phyloP scores from a whole-genome alignment of 2,329 filamentous ascomycete genomes.

The Botrytis fabae region DNA sequence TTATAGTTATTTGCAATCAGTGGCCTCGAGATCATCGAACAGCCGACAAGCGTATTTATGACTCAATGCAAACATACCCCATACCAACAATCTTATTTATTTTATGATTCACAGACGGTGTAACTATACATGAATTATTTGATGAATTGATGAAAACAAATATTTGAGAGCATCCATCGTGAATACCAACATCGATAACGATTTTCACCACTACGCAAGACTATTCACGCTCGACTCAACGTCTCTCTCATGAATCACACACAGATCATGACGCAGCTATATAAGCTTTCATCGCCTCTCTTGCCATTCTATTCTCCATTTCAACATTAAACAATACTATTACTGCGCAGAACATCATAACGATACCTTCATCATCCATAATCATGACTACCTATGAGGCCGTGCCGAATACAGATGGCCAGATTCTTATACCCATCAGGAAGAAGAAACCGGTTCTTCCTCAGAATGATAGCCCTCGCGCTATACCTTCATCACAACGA shows the following conservation, averaged over 20 bases:
- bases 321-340: neutral
- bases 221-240: neutral
- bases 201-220: too few species aligned
- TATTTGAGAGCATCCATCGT: neutral
- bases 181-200: neutral
- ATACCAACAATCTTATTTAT: neutral
- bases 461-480: neutral
- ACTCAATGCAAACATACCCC: neutral
- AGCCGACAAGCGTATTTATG: neutral
- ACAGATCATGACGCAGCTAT: neutral
- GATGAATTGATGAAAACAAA: neutral
- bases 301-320: neutral
- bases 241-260: neutral
- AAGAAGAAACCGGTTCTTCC: neutral
- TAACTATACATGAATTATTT: neutral
- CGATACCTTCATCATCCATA: neutral
- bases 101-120: neutral
- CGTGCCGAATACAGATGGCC: conserved; percentile 11
- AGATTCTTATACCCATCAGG: neutral
- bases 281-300: neutral
- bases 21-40: neutral
- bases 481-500: neutral
- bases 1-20: neutral
- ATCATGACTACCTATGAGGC: conserved; percentile 9
- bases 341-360: neutral